Conservation (phyloP, 768 basidiomycete genomes). For the Suillus subaureus region DNA sequence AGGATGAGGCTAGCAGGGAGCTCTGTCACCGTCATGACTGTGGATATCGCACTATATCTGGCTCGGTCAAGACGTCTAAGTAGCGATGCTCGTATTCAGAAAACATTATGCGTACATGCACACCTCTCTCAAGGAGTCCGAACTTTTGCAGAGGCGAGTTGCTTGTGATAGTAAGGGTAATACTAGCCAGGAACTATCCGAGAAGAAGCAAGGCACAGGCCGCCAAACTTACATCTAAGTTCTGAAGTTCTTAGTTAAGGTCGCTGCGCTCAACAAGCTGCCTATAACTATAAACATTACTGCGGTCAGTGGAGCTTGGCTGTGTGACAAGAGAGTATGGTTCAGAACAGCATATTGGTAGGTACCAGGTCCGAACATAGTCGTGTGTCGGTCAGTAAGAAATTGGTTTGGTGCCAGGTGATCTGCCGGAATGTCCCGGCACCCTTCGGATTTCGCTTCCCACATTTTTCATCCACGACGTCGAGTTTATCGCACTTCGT, state of each 20-base stretch:
- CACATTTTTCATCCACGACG: neutral
- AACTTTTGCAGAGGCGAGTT: neutral
- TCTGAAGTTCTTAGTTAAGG: neutral
- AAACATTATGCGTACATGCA: neutral
- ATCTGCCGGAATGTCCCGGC: no score
- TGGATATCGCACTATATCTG: no score
- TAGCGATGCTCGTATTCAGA: neutral
- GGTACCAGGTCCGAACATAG: neutral
- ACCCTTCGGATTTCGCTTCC: neutral
- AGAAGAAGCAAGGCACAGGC: neutral
- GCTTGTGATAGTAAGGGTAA: neutral
- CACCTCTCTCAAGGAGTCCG: neutral
- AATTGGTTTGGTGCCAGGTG: neutral
- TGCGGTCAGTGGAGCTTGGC: neutral
- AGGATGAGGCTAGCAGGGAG: neutral
- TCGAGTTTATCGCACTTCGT: no score
- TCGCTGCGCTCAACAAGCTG: neutral
- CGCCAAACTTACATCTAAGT: neutral
- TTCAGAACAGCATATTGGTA: neutral
- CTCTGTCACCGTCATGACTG: no score
- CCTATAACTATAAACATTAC: neutral
- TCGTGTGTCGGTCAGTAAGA: no score
- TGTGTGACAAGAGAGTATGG: neutral
- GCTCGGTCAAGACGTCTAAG: neutral
- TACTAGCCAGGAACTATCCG: neutral